These are phyloP conservation scores for Termitomyces sp. DNA, from an alignment of 768 basidiomycete genomes.

Conservation along the genomic window DNA sequence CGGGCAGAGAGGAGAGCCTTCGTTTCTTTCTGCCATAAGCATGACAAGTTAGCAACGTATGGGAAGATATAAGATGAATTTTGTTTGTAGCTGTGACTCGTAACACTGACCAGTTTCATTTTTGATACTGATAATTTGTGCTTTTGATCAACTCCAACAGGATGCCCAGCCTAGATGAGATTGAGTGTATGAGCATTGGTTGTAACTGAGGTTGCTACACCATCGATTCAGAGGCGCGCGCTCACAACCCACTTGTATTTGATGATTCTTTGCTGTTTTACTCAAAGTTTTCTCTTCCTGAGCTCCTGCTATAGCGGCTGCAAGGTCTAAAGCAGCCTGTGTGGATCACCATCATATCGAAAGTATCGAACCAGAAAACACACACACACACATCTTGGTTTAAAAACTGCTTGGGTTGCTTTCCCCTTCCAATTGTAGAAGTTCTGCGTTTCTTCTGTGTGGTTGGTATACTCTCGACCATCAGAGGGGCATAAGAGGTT, in stretches of 20 bases:
- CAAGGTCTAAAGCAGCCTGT: constrained; percentile 10
- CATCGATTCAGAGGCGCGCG: background rate
- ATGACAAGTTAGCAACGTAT: background rate
- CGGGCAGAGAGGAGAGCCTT: constrained; percentile 8
- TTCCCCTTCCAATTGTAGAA: constrained; percentile 2
- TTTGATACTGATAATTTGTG: constrained; percentile 9
- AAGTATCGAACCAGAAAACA: background rate
- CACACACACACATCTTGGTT: constrained; percentile 7
- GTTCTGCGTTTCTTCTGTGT: background rate
- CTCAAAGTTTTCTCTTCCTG: constrained; percentile 10
- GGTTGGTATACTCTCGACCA: background rate
- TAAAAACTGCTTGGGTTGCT: constrained; percentile 8
- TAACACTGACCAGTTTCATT: constrained; percentile 10
- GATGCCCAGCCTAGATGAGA: constrained; percentile 8
- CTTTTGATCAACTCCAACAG: constrained; percentile 4
- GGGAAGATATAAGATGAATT: background rate
- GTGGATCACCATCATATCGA: background rate
- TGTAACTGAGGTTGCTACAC: background rate
- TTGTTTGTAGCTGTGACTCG: background rate
- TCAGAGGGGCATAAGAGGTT: background rate
- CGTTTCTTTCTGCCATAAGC: constrained; percentile 7
- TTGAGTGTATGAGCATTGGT: background rate
- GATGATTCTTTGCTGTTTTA: constrained; percentile 4
- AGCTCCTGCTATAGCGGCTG: constrained; percentile 9
- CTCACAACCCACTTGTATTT: constrained; percentile 7